Conservation (phyloP, 306 rosid species). For the Heteromeles arbutifolia region DNA sequence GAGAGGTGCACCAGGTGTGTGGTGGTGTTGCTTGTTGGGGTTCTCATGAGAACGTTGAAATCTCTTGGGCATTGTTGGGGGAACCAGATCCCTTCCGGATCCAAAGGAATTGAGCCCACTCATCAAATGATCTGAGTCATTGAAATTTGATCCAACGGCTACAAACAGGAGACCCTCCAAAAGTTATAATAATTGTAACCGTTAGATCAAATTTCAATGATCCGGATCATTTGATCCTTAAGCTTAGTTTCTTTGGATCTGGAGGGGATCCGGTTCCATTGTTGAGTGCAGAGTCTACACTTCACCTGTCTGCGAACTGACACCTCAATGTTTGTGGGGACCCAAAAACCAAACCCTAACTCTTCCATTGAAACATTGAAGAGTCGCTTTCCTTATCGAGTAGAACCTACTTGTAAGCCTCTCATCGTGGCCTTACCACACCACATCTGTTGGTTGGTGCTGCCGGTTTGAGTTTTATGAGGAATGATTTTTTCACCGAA, state of each 20-base stretch:
- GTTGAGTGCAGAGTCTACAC: slow-evolving; percentile 65
- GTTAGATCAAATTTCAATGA: no score
- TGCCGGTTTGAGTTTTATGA: not conserved
- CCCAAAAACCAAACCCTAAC: slow-evolving; percentile 4
- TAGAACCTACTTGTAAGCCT: not conserved
- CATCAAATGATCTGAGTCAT: no score
- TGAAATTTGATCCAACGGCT: no score
- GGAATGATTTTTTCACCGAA: not conserved
- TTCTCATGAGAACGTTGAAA: slow-evolving; percentile 25
- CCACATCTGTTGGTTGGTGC: not conserved
- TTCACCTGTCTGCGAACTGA: slow-evolving; percentile 55
- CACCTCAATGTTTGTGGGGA: slow-evolving; percentile 34
- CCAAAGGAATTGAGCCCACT: no score
- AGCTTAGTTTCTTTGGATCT: no score
- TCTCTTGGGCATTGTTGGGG: slow-evolving; percentile 58
- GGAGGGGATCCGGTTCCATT: no score
- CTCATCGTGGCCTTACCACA: not conserved
- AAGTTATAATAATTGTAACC: no score
- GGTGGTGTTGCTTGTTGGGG: slow-evolving; percentile 32
- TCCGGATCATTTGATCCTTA: no score
- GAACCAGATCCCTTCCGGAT: no score
- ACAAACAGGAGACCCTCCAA: no score
- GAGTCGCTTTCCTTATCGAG: not conserved
- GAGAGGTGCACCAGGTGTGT: slow-evolving; percentile 6
- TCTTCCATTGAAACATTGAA: not conserved